A percentile compares a stretch with the other conserved stretches of the same genome.
Evolutionary conservation across 306 rosid species (phyloP).

Genomic region (Vigna hirtella): DNA sequence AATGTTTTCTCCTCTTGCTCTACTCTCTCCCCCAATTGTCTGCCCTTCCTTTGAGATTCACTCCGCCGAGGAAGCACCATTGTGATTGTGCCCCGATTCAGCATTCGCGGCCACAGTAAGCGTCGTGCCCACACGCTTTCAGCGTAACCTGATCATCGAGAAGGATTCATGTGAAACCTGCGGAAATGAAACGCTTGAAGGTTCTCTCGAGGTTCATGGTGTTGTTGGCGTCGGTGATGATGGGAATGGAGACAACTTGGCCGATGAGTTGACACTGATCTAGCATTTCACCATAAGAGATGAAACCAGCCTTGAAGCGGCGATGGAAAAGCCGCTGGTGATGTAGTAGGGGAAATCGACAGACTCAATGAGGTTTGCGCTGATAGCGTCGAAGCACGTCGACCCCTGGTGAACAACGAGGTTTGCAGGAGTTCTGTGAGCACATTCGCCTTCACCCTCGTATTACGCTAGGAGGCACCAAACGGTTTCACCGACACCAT

Average conservation of each 20-base stretch:
- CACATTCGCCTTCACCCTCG: conserved; percentile 41
- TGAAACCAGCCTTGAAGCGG: conserved; percentile 74
- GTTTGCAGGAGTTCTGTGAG: conserved; percentile 62
- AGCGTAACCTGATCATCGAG: conserved; percentile 83
- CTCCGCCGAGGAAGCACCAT: no score
- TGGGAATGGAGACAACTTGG: conserved; percentile 78
- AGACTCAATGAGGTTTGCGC: conserved; percentile 76
- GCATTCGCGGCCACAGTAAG: no score
- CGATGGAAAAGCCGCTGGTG: conserved; percentile 84
- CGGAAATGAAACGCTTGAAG: conserved; percentile 73
- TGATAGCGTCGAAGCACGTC: conserved; percentile 83
- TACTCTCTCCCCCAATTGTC: no score
- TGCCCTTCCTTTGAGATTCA: no score
- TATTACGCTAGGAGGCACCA: no score
- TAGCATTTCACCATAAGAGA: conserved; percentile 87
- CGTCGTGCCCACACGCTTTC: no score
- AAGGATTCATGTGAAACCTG: conserved; percentile 85
- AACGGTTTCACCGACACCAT: no score
- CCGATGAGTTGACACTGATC: conserved; percentile 78
- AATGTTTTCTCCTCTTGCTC: no score
- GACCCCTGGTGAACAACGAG: conserved; percentile 85
- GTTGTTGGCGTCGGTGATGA: conserved; percentile 87
- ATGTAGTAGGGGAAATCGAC: conserved; percentile 81
- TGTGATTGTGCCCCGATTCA: no score
- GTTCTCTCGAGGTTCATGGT: conserved; percentile 91